A percentile compares a stretch with the other conserved stretches of the same genome.
Evolutionary conservation across 768 basidiomycete species (phyloP).

Genomic region (Tylopilus subfusipes): DNA sequence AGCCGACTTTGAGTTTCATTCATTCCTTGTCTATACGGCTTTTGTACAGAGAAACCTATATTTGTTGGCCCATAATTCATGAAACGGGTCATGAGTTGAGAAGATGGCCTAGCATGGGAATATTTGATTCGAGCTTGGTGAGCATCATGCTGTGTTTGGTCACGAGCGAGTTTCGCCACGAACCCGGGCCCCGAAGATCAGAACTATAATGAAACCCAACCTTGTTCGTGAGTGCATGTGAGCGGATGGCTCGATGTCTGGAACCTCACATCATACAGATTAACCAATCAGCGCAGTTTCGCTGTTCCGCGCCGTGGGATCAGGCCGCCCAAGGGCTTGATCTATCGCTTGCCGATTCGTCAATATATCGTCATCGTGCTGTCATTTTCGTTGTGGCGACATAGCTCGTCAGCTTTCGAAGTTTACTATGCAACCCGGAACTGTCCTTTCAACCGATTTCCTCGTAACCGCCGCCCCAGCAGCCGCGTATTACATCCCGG

Average conservation of each 20-base stretch:
- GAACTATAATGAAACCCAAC: background rate
- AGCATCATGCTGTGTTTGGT: too few relatives aligned
- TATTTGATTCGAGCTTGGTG: background rate
- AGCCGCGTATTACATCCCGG: constrained; percentile 65
- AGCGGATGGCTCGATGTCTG: background rate
- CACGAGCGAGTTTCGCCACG: background rate
- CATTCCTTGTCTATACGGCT: background rate
- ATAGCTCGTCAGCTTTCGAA: constrained; percentile 4
- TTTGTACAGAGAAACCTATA: background rate
- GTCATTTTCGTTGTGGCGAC: background rate
- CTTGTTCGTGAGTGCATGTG: background rate
- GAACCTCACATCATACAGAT: background rate
- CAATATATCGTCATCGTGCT: background rate
- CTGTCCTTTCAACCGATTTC: constrained; percentile 7
- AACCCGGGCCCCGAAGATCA: background rate
- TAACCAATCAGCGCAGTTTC: background rate
- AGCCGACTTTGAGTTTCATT: background rate
- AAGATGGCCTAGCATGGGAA: background rate
- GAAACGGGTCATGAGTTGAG: background rate
- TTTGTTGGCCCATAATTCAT: background rate
- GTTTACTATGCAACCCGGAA: constrained; percentile 10
- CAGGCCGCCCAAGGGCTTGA: background rate
- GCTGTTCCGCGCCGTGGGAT: constrained; percentile 21
- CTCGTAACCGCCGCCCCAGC: constrained; percentile 27
- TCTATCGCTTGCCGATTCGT: background rate